These are phyloP conservation scores for Iris pallida DNA, from an alignment of 116 monocot genomes.

Conservation along the genomic window DNA sequence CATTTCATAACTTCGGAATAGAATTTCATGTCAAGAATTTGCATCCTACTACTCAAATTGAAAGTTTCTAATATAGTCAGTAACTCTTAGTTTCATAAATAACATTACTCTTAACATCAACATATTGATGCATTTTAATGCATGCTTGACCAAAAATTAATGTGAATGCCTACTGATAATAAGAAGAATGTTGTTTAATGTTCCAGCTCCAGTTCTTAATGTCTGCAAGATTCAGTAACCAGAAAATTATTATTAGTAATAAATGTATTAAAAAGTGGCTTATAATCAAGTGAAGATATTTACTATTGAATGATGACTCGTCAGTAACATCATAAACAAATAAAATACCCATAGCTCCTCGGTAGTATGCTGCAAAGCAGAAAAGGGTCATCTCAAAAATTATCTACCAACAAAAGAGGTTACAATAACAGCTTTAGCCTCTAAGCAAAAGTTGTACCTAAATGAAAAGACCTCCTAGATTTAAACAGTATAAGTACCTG, in stretches of 20 bases:
- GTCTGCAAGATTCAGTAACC: slow-evolving; percentile 32
- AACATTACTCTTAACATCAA: no score
- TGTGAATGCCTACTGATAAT: no score
- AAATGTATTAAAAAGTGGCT: neutral
- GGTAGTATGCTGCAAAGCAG: slow-evolving; percentile 64
- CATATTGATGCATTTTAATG: no score
- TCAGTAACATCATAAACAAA: slow-evolving; percentile 88
- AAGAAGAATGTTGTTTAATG: slow-evolving; percentile 89
- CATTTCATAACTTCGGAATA: no score
- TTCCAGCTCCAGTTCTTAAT: slow-evolving; percentile 93
- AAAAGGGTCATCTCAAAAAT: neutral
- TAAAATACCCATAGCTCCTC: slow-evolving; percentile 88
- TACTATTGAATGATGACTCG: slow-evolving; percentile 89
- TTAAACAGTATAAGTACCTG: slow-evolving; percentile 35
- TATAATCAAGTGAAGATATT: neutral
- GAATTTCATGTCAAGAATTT: no score
- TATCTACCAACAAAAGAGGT: no score
- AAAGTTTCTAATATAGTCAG: no score
- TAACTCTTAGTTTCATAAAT: no score
- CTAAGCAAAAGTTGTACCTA: neutral
- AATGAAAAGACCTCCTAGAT: neutral
- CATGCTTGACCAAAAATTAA: no score
- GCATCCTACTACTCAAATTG: no score
- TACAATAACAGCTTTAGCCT: no score
- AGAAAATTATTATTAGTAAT: slow-evolving; percentile 4